phyloP scores from a whole-genome alignment of 1,284 basidiomycete genomes.

The Cystobasidium pallidum region DNA sequence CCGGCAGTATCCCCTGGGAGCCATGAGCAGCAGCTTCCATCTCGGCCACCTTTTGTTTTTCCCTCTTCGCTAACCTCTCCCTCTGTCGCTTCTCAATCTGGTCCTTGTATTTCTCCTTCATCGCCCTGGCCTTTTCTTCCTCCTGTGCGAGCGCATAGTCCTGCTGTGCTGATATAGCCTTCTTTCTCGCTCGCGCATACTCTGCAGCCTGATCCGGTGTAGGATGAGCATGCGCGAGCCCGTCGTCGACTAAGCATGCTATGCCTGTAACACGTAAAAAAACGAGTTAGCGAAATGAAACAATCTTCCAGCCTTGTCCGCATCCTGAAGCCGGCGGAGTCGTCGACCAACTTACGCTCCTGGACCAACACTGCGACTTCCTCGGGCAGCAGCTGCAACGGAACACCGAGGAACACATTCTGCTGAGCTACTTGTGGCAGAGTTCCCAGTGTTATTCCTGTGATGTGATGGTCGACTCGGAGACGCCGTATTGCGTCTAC shows the following conservation, averaged over 20 bases:
- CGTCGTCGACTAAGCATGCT: slow-evolving; percentile 77
- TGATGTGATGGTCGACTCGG: slow-evolving; percentile 77
- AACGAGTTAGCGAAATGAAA: neutral
- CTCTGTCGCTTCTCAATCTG: slow-evolving; percentile 63
- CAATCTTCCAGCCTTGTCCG: neutral
- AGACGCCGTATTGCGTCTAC: slow-evolving; percentile 75
- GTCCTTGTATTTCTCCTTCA: slow-evolving; percentile 57
- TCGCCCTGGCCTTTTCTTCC: slow-evolving; percentile 55
- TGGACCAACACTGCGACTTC: slow-evolving; percentile 85
- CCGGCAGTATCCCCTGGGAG: neutral
- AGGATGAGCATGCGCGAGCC: slow-evolving; percentile 62
- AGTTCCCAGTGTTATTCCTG: slow-evolving; percentile 84
- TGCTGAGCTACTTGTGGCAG: slow-evolving; percentile 94
- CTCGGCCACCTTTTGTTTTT: slow-evolving; percentile 55
- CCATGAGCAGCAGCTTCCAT: neutral
- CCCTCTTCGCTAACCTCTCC: slow-evolving; percentile 61
- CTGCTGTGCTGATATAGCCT: slow-evolving; percentile 63
- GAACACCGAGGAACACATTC: slow-evolving; percentile 92
- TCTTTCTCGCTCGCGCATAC: slow-evolving; percentile 54
- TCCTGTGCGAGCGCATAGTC: slow-evolving; percentile 60
- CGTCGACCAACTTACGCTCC: slow-evolving; percentile 63
- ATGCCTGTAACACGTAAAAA: slow-evolving; percentile 62
- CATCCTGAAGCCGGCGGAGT: no score
- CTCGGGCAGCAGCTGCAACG: slow-evolving; percentile 84
- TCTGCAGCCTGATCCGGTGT: slow-evolving; percentile 60